Conservation (phyloP, 257 asterid species). For the Leptodermis oblonga region DNA sequence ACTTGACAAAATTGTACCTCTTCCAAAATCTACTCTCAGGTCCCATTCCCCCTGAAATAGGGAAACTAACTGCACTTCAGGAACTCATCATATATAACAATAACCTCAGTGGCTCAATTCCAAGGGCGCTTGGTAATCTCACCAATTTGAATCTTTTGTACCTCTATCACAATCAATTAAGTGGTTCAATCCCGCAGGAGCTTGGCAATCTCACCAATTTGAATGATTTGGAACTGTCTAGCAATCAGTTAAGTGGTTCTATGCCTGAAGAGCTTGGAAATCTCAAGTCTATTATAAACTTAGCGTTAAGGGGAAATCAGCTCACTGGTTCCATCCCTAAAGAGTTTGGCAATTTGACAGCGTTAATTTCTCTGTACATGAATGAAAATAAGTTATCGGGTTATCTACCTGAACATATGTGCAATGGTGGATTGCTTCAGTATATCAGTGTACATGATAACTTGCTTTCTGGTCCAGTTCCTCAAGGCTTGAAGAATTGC, state of each 20-base stretch:
- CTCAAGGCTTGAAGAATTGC: slow-evolving; percentile 34
- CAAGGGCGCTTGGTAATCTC: no score
- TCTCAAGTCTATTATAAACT: background rate
- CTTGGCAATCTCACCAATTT: no score
- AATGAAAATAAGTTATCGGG: slow-evolving; percentile 28
- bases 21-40: no score
- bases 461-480: slow-evolving; percentile 21
- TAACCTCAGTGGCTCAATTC: no score
- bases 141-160: slow-evolving; percentile 5
- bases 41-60: no score
- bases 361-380: slow-evolving; percentile 7
- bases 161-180: background rate
- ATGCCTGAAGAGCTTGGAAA: slow-evolving; percentile 21
- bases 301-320: slow-evolving; percentile 1
- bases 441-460: slow-evolving; percentile 22
- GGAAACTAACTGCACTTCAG: no score
- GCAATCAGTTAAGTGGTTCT: no score
- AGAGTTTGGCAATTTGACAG: slow-evolving; percentile 16
- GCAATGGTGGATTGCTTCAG: slow-evolving; percentile 26
- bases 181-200: no score
- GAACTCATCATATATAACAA: no score
- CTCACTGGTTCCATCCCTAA: slow-evolving; percentile 18
- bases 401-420: slow-evolving; percentile 29
- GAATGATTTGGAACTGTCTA: no score
- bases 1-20: no score